phyloP scores from a whole-genome alignment of 2,329 filamentous ascomycete genomes.

The Xenoacremonium recifei region DNA sequence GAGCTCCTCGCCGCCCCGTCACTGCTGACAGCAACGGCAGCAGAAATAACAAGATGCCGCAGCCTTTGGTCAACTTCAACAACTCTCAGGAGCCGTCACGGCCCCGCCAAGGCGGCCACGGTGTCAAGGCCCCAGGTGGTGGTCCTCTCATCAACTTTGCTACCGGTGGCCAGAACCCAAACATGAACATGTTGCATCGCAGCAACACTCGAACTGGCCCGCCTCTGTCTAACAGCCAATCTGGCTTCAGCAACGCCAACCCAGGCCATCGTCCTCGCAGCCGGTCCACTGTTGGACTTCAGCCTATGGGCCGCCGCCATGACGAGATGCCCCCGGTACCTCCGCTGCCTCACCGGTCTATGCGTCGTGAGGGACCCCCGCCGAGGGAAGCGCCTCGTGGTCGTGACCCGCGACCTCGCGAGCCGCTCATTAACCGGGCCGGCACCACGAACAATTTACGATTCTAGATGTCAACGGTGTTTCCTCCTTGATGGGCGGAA shows the following conservation, averaged over 20 bases:
- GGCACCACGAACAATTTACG: slow-evolving; percentile 15
- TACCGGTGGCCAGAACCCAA: slow-evolving; percentile 24
- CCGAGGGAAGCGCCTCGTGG: slow-evolving; percentile 20
- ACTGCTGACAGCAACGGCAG: slow-evolving; percentile 21
- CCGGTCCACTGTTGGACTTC: slow-evolving; percentile 22
- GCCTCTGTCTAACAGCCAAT: slow-evolving; percentile 10
- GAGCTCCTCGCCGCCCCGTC: slow-evolving; percentile 17
- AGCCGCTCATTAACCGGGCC: slow-evolving; percentile 32
- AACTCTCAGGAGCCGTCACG: slow-evolving; percentile 63
- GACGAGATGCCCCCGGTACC: slow-evolving; percentile 21
- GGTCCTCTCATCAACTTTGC: slow-evolving; percentile 48
- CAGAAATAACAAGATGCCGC: slow-evolving; percentile 36
- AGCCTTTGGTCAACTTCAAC: slow-evolving; percentile 66
- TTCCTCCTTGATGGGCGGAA: slow-evolving; percentile 1
- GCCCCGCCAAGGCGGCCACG: slow-evolving; percentile 51
- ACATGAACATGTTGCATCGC: slow-evolving; percentile 16
- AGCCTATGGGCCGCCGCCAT: slow-evolving; percentile 10
- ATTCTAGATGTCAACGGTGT: not conserved
- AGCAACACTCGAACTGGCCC: slow-evolving; percentile 11
- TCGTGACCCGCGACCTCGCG: slow-evolving; percentile 24
- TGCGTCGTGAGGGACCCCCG: slow-evolving; percentile 24
- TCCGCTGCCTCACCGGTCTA: slow-evolving; percentile 25
- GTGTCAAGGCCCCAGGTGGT: slow-evolving; percentile 38
- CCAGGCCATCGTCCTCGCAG: slow-evolving; percentile 20
- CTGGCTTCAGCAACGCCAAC: slow-evolving; percentile 1